A percentile compares a stretch with the other conserved stretches of the same genome.
Evolutionary conservation across 768 basidiomycete species (phyloP).

Genomic region (Lentinus tigrinus): DNA sequence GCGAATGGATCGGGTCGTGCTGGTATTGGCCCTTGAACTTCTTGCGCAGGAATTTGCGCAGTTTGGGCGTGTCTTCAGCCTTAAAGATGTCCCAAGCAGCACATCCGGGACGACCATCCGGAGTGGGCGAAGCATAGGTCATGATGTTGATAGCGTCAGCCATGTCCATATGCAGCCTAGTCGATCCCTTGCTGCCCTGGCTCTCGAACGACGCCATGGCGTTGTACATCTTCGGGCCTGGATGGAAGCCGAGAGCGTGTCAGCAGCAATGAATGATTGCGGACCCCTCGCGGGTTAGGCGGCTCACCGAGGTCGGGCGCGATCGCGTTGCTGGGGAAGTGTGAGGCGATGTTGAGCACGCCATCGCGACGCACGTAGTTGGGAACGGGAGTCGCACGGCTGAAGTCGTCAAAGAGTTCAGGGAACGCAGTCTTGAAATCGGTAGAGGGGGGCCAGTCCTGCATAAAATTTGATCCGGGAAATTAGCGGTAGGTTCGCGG

Average conservation of each 20-base stretch:
- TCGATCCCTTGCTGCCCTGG: constrained; percentile 77
- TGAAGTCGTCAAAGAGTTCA: constrained; percentile 84
- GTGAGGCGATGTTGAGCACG: constrained; percentile 82
- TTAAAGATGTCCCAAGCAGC: constrained; percentile 93
- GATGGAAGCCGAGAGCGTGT: constrained; percentile 15
- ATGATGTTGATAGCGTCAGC: constrained; percentile 92
- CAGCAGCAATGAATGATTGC: constrained; percentile 10
- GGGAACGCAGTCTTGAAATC: constrained; percentile 87
- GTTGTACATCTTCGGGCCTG: constrained; percentile 95
- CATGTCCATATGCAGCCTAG: constrained; percentile 92
- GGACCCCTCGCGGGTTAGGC: neutral
- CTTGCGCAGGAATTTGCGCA: constrained; percentile 71
- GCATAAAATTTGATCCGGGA: neutral
- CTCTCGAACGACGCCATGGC: constrained; percentile 72
- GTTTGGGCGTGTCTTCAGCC: constrained; percentile 74
- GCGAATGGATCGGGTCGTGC: constrained; percentile 89
- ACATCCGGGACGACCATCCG: constrained; percentile 65
- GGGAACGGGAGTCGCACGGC: constrained; percentile 78
- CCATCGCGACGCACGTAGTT: constrained; percentile 92
- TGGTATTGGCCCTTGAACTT: constrained; percentile 55
- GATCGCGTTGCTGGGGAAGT: constrained; percentile 79
- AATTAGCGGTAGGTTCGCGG: constrained; percentile 5
- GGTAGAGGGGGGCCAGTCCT: constrained; percentile 92
- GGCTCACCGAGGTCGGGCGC: constrained; percentile 74
- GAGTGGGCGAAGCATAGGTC: constrained; percentile 59